A percentile compares a stretch with the other conserved stretches of the same genome.
These are phyloP conservation scores for Obelidium mucronatum DNA, from an alignment of 192 early-diverging fungal species.

Conservation along the genomic window DNA sequence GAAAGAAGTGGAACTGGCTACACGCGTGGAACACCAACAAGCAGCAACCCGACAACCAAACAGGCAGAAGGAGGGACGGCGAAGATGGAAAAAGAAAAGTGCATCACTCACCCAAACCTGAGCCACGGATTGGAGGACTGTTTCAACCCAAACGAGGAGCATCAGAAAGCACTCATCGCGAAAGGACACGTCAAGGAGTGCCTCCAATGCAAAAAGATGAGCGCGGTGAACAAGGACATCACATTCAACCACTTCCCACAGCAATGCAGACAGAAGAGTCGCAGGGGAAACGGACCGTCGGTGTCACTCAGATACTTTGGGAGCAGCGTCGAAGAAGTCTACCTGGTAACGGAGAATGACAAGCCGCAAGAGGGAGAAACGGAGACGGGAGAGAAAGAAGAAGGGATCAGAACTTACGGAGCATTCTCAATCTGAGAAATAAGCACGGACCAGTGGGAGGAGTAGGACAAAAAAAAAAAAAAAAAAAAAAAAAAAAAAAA, in stretches of 20 bases:
- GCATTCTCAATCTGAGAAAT: neutral
- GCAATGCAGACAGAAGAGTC: neutral
- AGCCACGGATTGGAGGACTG: neutral
- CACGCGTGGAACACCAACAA: too few relatives aligned
- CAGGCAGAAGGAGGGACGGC: too few relatives aligned
- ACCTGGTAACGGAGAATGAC: neutral
- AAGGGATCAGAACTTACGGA: neutral
- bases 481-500: too few relatives aligned
- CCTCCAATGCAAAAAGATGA: neutral
- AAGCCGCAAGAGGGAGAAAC: neutral
- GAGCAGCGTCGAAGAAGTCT: neutral
- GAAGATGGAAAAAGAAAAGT: too few relatives aligned
- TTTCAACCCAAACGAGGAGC: neutral
- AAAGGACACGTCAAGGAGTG: neutral
- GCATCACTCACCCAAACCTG: neutral
- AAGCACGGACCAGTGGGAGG: too few relatives aligned
- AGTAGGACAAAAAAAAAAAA: too few relatives aligned
- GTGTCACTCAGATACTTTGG: neutral
- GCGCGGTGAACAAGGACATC: neutral
- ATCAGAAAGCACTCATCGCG: neutral
- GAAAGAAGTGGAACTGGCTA: too few relatives aligned
- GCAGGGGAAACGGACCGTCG: neutral
- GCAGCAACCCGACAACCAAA: too few relatives aligned
- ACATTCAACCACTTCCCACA: neutral
- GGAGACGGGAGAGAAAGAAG: neutral